A percentile compares a stretch with the other conserved stretches of the same genome.
phyloP scores from a whole-genome alignment of 169 alveolate species.

The Babesia ovata region DNA sequence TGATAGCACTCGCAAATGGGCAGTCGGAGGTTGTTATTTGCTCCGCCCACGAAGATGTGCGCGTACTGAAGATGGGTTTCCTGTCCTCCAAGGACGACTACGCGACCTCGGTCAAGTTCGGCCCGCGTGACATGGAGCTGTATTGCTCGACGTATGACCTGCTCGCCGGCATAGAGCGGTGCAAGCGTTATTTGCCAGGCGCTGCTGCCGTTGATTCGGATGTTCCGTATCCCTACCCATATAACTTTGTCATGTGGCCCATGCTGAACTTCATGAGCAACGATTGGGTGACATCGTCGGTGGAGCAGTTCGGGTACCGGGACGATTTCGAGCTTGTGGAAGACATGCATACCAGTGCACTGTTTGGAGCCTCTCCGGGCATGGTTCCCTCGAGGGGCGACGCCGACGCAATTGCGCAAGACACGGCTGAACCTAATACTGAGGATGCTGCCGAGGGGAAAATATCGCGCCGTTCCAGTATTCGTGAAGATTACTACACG shows the following conservation, averaged over 20 bases:
- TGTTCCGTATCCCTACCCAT: conserved; percentile 1
- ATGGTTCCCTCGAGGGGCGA: not conserved
- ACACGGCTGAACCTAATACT: not conserved
- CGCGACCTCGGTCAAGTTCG: conserved; percentile 20
- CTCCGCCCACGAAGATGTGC: conserved; percentile 30
- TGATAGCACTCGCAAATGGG: conserved; percentile 21
- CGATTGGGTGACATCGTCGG: conserved; percentile 21
- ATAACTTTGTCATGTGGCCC: conserved; percentile 34
- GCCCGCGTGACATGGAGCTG: conserved; percentile 7
- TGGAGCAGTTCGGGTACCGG: conserved; percentile 6
- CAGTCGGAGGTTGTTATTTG: conserved; percentile 29
- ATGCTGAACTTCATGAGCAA: conserved; percentile 44
- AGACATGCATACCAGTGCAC: not conserved
- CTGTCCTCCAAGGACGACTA: conserved; percentile 37
- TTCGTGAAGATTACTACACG: no score
- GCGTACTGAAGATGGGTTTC: conserved; percentile 34
- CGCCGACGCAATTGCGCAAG: not conserved
- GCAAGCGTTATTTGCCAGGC: conserved; percentile 7
- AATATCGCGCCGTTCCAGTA: no score
- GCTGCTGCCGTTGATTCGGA: not conserved
- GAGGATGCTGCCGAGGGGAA: not conserved
- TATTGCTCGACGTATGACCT: conserved; percentile 35
- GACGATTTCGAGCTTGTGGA: conserved; percentile 19
- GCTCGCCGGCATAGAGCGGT: conserved; percentile 28
- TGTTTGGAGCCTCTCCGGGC: conserved; percentile 10